These are phyloP conservation scores for Silene noctiflora DNA, from an alignment of 179 eudicot species.

Conservation along the genomic window DNA sequence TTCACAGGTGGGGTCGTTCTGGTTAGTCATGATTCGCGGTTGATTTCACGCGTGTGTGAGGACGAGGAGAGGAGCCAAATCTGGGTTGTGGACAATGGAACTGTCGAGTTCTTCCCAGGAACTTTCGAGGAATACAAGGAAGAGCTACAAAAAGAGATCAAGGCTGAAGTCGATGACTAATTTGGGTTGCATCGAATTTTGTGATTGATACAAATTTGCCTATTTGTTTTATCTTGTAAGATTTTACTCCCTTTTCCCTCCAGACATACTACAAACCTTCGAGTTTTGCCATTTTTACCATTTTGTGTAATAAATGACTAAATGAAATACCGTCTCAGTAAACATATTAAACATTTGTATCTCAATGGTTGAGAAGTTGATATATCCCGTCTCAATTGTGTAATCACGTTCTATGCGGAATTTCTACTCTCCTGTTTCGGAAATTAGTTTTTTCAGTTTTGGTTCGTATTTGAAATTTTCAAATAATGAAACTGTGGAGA, in stretches of 20 bases:
- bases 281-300: neutral
- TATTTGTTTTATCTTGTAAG: neutral
- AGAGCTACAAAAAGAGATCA: constrained; percentile 66
- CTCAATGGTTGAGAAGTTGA: too few species aligned
- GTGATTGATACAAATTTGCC: neutral
- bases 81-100: constrained; percentile 81
- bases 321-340: neutral
- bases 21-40: constrained; percentile 83
- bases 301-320: neutral
- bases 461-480: neutral
- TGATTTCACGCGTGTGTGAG: constrained; percentile 82
- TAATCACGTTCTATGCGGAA: neutral
- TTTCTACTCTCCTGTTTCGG: too few species aligned
- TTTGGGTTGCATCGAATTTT: constrained; percentile 12
- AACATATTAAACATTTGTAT: too few species aligned
- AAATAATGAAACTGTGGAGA: too few species aligned
- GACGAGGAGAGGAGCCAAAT: constrained; percentile 76
- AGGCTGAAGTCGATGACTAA: constrained; percentile 76
- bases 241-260: constrained; percentile 3
- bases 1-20: constrained; percentile 79
- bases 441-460: too few species aligned
- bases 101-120: constrained; percentile 52
- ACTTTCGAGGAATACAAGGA: constrained; percentile 79
- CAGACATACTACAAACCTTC: neutral
- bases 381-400: neutral